phyloP scores from a whole-genome alignment of 2,329 filamentous ascomycete genomes.

The Apiospora rasikravindrae region DNA sequence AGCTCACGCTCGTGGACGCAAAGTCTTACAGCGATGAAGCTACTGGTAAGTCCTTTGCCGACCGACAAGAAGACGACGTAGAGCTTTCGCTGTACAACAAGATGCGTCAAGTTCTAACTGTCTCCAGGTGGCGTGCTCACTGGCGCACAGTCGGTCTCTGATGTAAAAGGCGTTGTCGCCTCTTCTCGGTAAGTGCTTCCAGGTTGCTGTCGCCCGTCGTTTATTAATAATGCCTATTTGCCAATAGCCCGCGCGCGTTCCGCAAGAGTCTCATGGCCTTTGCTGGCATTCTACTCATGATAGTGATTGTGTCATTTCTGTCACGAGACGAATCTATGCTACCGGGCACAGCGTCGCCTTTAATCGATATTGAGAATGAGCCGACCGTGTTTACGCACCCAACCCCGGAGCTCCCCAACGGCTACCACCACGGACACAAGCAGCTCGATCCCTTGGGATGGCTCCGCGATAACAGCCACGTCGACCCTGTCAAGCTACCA shows the following conservation, averaged over 20 bases:
- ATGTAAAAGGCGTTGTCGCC: neutral
- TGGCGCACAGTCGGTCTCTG: neutral
- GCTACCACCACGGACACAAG: neutral
- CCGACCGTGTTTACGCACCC: neutral
- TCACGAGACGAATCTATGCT: neutral
- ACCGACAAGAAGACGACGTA: neutral
- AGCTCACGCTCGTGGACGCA: neutral
- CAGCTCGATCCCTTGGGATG: slow-evolving; percentile 29
- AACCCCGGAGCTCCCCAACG: neutral
- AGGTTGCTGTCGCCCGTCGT: neutral
- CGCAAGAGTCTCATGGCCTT: neutral
- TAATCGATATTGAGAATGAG: neutral
- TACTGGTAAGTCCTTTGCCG: neutral
- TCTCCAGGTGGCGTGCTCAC: neutral
- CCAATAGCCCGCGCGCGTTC: neutral
- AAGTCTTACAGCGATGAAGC: neutral
- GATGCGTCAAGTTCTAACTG: neutral
- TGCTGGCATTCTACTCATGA: neutral
- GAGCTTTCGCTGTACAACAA: neutral
- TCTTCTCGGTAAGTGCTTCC: neutral
- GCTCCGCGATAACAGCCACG: slow-evolving; percentile 36
- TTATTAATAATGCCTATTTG: neutral
- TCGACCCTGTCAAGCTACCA: slow-evolving; percentile 28
- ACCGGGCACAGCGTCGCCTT: neutral
- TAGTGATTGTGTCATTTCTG: neutral